Base-by-base conservation (phyloP, 306 rosid genomes). In the Sphenostylis stenocarpa region DNA sequence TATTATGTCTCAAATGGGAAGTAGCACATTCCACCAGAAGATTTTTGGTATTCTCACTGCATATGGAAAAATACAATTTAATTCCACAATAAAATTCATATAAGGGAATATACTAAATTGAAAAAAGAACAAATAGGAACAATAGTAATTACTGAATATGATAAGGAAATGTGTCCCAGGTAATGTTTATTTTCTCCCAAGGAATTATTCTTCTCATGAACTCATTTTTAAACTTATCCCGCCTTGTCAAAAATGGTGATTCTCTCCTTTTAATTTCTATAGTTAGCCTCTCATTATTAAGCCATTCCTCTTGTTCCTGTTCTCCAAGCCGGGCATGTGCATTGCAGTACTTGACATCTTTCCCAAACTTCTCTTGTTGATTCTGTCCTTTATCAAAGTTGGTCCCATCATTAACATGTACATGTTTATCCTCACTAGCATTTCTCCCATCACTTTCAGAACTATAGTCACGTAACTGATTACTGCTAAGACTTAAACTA, bases 141-240 rank as follows among this genome's bases (percentile, higher is more conserved):
- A 52, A 67, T 17, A 56, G 83, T 64, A 76, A 81, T 86, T 95
- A 95, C 99, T 89, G 70, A 47, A 95, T 69, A 82, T 90, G 82
- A 85, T 95, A 95, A 21, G 99, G 99, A 86, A 95, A 92, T 23
- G 90, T 82, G 63, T 92, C 96, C 99, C 97, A 95, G 10, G 99
- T 89, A 70, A 95, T 89, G 43, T 91, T 87, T 72, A 90, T 85
- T 76, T 92, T 92, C 86, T 95, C 99, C 97, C 97, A 92, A 0
- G 99, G 97, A 87, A 92, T 83, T 82, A 92, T 83, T 85, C 97
- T 92, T 81, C 93, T 82, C 26, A 87, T 68, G 78, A 92, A 88
- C 89, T 92, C 99, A 15, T 88, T 90, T 70, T 85, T 92, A 67
- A 92, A 90, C 91, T 79, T 95, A 72, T 95, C 96, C 52, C 81